Evolutionary conservation across 208 protist species (phyloP), one percentile per base, ranked within the genome.

Genomic region (Trypanosomatidae sp.): DNA sequence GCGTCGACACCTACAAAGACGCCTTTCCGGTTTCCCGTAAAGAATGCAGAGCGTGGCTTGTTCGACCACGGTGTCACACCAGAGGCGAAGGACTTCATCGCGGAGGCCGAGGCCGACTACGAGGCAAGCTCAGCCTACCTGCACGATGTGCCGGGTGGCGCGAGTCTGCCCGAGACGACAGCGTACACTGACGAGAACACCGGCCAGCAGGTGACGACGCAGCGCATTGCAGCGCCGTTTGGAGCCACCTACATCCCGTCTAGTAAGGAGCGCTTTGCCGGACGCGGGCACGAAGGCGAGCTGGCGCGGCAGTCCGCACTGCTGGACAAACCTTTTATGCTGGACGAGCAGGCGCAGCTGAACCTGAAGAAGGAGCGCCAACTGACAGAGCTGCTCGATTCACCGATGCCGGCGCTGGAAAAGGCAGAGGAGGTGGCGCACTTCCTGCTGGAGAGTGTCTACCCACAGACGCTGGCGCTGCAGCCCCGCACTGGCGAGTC

Each of bases 291-390:
- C 47, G 81, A 83, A 0, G 90, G 88, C 12, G 90, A 96, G 71
- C 78, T 96, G 22, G 58, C 49, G 1, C 76, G 70, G n/a, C 76
- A 80, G 76, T 65, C 22, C 30, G n/a, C 3, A 12, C 19, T 77
- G 7, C 77, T 80, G 39, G 65, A 73, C 55, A 89, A 93, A 55
- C 76, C 78, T 9, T 86, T 59, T 52, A 69, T 88, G 41, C 55
- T 89, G 0, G 80, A 91, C 66, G 85, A 78, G 22, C 79, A 83
- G 25, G 82, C 90, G 0, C 73, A 88, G 66, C 75, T 93, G 52
- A 91, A 88, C 64, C 72, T 97, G 39, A 80, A 80, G 22, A 88
- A 90, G 69, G 88, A 91, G 75, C 83, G 90, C 2, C 89, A 95
- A 69, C 69, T 95, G 53, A 67, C 69, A 13, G 90, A 92, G 68